Conservation (phyloP, 371 early-diverging fungal species). For the Mortierella sp. region DNA sequence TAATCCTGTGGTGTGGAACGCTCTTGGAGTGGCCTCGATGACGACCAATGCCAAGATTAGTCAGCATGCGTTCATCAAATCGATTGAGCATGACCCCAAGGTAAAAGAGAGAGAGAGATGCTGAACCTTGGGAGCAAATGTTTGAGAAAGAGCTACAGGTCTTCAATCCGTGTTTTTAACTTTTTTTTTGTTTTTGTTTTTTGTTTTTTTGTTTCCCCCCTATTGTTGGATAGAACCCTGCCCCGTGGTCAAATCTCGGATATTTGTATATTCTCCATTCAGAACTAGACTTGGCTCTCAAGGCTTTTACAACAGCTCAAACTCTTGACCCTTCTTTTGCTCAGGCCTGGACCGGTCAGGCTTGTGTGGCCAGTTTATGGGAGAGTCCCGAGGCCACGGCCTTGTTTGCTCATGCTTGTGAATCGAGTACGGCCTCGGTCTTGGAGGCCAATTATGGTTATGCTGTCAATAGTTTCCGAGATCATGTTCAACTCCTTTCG, state of each 20-base stretch:
- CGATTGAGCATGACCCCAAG: constrained; percentile 76
- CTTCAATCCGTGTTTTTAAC: not conserved
- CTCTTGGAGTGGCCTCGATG: constrained; percentile 76
- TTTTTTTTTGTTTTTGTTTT: not conserved
- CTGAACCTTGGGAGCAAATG: not conserved
- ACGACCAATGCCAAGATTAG: constrained; percentile 65
- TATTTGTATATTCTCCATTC: constrained; percentile 78
- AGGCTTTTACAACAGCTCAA: constrained; percentile 81
- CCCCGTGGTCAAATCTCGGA: constrained; percentile 88
- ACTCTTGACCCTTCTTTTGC: constrained; percentile 84
- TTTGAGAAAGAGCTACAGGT: not conserved
- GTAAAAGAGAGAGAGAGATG: too few species aligned
- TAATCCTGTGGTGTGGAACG: constrained; percentile 76
- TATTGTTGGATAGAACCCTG: constrained; percentile 59
- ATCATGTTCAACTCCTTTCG: constrained; percentile 29
- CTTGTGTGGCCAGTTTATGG: constrained; percentile 73
- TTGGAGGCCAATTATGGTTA: constrained; percentile 79
- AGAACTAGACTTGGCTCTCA: constrained; percentile 83
- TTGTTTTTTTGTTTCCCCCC: not conserved
- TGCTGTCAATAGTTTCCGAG: constrained; percentile 66
- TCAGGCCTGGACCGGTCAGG: constrained; percentile 89
- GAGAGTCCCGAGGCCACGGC: constrained; percentile 65
- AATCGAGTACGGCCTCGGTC: constrained; percentile 63
- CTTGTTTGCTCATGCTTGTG: constrained; percentile 82
- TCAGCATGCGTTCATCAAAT: constrained; percentile 88